Percentiles rank a stretch among this genome's conserved stretches.
Evolutionary conservation across 2,329 filamentous ascomycete genomes (phyloP).

Genomic region (Aspergillus sp.): DNA sequence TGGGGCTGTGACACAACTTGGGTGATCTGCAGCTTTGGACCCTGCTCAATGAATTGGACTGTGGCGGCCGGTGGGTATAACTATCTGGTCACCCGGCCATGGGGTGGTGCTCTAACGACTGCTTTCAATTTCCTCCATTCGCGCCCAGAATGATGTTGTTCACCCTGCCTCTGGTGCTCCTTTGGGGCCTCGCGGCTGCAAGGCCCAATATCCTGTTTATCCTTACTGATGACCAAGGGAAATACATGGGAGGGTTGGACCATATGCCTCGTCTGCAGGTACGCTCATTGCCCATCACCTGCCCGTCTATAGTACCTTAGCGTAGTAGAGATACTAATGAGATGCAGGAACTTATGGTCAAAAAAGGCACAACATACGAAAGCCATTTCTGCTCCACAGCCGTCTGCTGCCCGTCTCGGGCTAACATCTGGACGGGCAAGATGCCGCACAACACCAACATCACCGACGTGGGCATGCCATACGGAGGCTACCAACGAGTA

Average conservation of each 20-base stretch:
- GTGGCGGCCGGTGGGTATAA: neutral
- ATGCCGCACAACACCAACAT: conserved; percentile 69
- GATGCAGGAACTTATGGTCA: conserved; percentile 48
- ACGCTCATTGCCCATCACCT: neutral
- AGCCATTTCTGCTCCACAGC: conserved; percentile 67
- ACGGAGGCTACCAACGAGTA: conserved; percentile 54
- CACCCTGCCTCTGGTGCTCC: neutral
- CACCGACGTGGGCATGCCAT: conserved; percentile 54
- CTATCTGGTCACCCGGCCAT: neutral
- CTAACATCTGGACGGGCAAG: conserved; percentile 62
- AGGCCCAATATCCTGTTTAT: conserved; percentile 63
- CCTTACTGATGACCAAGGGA: conserved; percentile 66
- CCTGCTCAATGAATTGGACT: neutral
- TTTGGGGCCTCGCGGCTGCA: neutral
- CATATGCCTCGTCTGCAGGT: conserved; percentile 56
- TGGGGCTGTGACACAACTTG: neutral
- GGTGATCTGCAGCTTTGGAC: neutral
- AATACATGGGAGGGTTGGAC: conserved; percentile 58
- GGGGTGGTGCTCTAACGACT: neutral
- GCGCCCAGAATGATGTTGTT: neutral
- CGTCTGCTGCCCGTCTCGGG: conserved; percentile 65
- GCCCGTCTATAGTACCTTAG: neutral
- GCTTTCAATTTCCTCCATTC: neutral
- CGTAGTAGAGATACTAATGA: too few relatives aligned
- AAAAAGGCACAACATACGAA: conserved; percentile 58